Percentiles rank a stretch among this genome's conserved stretches.
Evolutionary conservation across 768 basidiomycete genomes (phyloP).

Genomic region (Psilocybe azurescens): DNA sequence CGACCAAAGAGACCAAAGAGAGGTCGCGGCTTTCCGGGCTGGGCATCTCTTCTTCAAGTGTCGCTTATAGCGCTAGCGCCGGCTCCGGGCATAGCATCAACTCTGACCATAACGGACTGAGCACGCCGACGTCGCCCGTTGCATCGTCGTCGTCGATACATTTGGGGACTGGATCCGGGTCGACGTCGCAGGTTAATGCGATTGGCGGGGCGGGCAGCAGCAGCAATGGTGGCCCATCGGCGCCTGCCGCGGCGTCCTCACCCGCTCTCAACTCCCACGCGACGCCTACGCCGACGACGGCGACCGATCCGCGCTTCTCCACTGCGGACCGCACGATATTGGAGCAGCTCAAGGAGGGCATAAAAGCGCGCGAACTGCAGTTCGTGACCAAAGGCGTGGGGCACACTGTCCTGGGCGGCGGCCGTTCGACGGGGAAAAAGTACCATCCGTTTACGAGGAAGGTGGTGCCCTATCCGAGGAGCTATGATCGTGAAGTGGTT

Average conservation of each 20-base stretch:
- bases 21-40: not conserved
- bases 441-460: slow-evolving; percentile 57
- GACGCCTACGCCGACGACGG: not conserved
- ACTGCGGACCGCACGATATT: slow-evolving; percentile 68
- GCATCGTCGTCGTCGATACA: slow-evolving; percentile 1
- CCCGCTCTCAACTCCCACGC: not conserved
- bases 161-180: not conserved
- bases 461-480: slow-evolving; percentile 72
- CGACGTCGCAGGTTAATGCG: not conserved
- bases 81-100: not conserved
- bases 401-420: slow-evolving; percentile 33
- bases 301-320: slow-evolving; percentile 48
- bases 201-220: not conserved
- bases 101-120: not conserved
- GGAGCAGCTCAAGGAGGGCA: slow-evolving; percentile 56
- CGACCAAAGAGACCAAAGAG: not conserved
- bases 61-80: not conserved
- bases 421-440: slow-evolving; percentile 45
- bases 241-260: not conserved
- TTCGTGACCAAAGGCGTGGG: slow-evolving; percentile 56
- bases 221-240: not conserved
- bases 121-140: not conserved
- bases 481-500: slow-evolving; percentile 64
- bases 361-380: slow-evolving; percentile 58
- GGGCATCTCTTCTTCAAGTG: slow-evolving; percentile 7